Evolutionary conservation across 1,284 basidiomycete genomes (phyloP).

Genomic region (Leccinum pachyderme): DNA sequence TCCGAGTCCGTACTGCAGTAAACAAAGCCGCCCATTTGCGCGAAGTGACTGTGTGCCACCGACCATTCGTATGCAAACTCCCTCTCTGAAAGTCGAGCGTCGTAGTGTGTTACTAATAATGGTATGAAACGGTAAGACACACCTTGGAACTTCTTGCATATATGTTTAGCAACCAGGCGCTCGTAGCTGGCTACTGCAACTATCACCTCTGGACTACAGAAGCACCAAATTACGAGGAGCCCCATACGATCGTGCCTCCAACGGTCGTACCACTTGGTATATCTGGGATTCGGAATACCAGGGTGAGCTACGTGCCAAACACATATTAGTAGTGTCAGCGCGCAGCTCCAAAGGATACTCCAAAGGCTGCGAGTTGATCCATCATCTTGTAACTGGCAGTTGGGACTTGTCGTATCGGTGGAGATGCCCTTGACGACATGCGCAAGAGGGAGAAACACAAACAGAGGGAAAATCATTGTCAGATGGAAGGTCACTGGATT

Average conservation of each 20-base stretch:
- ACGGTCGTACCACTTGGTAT: background rate
- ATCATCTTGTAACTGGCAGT: background rate
- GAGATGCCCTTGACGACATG: background rate
- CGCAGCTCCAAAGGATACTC: background rate
- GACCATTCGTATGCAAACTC: background rate
- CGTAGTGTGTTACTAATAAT: background rate
- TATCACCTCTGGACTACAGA: background rate
- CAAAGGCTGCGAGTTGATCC: background rate
- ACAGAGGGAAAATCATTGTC: background rate
- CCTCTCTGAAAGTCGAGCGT: background rate
- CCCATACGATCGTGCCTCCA: background rate
- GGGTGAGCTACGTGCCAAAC: background rate
- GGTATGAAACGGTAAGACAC: background rate
- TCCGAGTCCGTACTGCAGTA: background rate
- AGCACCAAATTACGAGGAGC: background rate
- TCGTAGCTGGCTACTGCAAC: background rate
- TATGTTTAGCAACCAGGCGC: background rate
- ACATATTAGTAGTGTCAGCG: background rate
- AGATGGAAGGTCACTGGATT: background rate
- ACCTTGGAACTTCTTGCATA: background rate
- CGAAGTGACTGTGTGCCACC: background rate
- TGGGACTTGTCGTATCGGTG: background rate
- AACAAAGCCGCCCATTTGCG: background rate
- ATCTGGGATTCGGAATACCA: background rate
- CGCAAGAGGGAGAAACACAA: background rate